Base-by-base conservation (phyloP, 192 early-diverging fungal species). In the Coemansia sp. region DNA sequence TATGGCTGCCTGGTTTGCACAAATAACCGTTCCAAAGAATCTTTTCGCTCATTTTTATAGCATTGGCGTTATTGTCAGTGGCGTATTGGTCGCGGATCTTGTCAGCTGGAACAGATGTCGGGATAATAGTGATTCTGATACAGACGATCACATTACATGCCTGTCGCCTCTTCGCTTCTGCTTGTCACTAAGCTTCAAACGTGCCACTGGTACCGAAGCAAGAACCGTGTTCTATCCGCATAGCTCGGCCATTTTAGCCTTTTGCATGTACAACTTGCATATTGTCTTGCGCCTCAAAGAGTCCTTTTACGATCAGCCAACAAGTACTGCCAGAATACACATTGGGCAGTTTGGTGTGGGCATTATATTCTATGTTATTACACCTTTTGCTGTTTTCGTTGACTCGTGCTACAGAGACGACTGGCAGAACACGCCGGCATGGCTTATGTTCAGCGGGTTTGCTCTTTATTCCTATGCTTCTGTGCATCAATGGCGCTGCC, bases 401-500 rank as follows among this genome's bases (percentile, higher is more conserved):
- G 56, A 73, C 53, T 37, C 75, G n/a, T 64, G 67, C 56, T 48
- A 60, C 33, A 28, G 34, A 13, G 56, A 33, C 15, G 57, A 39
- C 15, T 67, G 66, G 62, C n/a, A 16, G 18, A 18, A 39, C 7
- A 59, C 62, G 13, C 48, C 65, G 18, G 34, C 31, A 29, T 72
- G 65, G 67, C 30, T 63, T 12, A 40, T 35, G 6, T 1, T 58
- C 13, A 42, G 34, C 8, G 87, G 80, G 0, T 7, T 85, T 42
- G 31, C 26, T 1, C 18, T 87, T 23, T 88, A 85, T 53, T 18
- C 76, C 15, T 88, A 85, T 66, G 86, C 85, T 7, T 88, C 87
- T 18, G 58, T 80, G 45, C 91, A 89, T 58, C 91, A 92, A 66
- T 68, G 84, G 68, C 74, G 63, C 33, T 87, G 87, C 58, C 91